phyloP scores from a whole-genome alignment of 208 protist genomes.

The Phytomonas sp. region DNA sequence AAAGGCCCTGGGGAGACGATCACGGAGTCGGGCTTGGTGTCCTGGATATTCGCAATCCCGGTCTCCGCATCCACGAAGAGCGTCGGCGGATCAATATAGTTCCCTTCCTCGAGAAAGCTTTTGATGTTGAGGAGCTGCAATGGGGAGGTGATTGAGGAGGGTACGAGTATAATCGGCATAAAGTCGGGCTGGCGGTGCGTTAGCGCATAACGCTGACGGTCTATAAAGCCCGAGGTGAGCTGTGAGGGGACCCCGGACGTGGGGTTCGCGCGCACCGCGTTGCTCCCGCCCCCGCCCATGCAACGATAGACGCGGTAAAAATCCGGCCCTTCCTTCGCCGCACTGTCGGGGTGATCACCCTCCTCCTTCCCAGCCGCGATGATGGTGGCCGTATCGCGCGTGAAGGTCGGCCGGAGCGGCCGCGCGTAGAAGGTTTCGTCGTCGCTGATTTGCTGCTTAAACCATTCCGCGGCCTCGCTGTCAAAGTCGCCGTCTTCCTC shows the following conservation, averaged over 20 bases:
- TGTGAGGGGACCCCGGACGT: constrained; percentile 12
- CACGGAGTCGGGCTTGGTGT: constrained; percentile 61
- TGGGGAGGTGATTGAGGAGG: constrained; percentile 51
- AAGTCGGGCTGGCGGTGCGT: constrained; percentile 62
- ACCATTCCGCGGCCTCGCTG: constrained; percentile 24
- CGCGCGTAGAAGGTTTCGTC: constrained; percentile 55
- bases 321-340: constrained; percentile 25
- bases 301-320: constrained; percentile 29
- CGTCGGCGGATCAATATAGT: constrained; percentile 67
- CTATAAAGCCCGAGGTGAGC: constrained; percentile 39
- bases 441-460: constrained; percentile 47
- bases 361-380: background rate
- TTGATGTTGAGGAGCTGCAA: constrained; percentile 82
- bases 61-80: constrained; percentile 66
- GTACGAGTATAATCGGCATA: constrained; percentile 76
- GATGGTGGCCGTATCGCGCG: constrained; percentile 16
- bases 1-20: constrained; percentile 70
- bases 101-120: constrained; percentile 66
- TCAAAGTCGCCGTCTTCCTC: constrained; percentile 28
- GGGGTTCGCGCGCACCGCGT: background rate
- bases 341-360: constrained; percentile 7
- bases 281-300: background rate
- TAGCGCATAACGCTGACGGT: constrained; percentile 25
- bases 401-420: constrained; percentile 32
- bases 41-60: constrained; percentile 50